Conservation (phyloP, 2,329 filamentous ascomycete species). For the Trichoderma sp. region DNA sequence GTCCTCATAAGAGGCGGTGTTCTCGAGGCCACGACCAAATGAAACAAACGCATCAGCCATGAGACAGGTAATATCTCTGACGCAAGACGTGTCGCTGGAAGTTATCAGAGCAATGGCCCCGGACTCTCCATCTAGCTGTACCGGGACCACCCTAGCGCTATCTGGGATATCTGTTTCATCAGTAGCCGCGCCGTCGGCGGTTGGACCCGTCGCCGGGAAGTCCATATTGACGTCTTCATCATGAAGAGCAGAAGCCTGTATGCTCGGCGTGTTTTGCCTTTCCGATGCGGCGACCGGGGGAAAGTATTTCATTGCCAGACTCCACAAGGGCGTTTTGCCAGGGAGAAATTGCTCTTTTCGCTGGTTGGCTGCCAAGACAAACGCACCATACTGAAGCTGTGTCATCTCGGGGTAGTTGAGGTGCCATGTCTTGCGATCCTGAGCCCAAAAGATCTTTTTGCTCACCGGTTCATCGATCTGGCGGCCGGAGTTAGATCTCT, state of each 20-base stretch:
- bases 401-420: constrained; percentile 67
- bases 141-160: constrained; percentile 43
- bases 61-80: constrained; percentile 64
- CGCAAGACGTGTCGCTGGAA: constrained; percentile 66
- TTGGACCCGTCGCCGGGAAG: constrained; percentile 40
- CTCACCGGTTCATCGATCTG: constrained; percentile 61
- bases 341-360: constrained; percentile 59
- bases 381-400: constrained; percentile 60
- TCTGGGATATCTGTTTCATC: constrained; percentile 45
- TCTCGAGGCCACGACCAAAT: constrained; percentile 74
- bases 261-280: constrained; percentile 15
- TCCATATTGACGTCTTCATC: constrained; percentile 30
- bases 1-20: constrained; percentile 69
- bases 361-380: constrained; percentile 54
- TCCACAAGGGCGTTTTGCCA: constrained; percentile 57
- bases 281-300: constrained; percentile 46
- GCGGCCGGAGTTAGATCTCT: constrained; percentile 54
- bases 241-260: constrained; percentile 10
- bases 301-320: constrained; percentile 62
- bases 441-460: constrained; percentile 63
- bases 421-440: constrained; percentile 61
- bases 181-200: constrained; percentile 37
- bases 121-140: constrained; percentile 39
- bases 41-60: constrained; percentile 70
- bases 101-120: constrained; percentile 66